A percentile compares a stretch with the other conserved stretches of the same genome.
Evolutionary conservation across 768 basidiomycete genomes (phyloP).

Genomic region (Gloeopeniophorella convolvens): DNA sequence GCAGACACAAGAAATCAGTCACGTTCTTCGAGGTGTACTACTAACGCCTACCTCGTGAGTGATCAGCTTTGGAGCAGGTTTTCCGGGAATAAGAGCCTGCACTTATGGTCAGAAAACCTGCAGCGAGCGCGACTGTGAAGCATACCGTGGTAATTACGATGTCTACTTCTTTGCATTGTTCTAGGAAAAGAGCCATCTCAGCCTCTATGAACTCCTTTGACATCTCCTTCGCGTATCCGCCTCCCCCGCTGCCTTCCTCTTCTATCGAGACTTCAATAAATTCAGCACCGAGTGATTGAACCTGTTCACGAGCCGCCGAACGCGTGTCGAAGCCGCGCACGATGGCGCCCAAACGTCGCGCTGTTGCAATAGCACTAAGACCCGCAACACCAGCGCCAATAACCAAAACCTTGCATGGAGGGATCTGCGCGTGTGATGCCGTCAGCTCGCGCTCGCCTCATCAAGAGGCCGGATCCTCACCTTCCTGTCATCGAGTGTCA

Average conservation of each 20-base stretch:
- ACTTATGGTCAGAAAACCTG: not conserved
- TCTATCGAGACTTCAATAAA: slow-evolving; percentile 76
- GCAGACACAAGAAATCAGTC: not conserved
- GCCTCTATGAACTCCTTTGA: slow-evolving; percentile 85
- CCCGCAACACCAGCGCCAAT: slow-evolving; percentile 90
- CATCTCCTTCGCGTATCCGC: slow-evolving; percentile 89
- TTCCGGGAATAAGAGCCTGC: slow-evolving; percentile 79
- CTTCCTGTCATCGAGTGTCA: slow-evolving; percentile 28
- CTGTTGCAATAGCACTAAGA: slow-evolving; percentile 81
- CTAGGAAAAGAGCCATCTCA: slow-evolving; percentile 83
- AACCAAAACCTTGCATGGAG: slow-evolving; percentile 79
- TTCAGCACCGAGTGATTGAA: slow-evolving; percentile 85
- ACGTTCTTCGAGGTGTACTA: not conserved
- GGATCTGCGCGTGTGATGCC: slow-evolving; percentile 46
- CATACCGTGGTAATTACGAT: slow-evolving; percentile 79
- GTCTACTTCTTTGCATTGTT: slow-evolving; percentile 85
- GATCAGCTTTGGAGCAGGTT: slow-evolving; percentile 80
- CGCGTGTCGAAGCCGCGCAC: slow-evolving; percentile 87
- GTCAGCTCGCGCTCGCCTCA: not conserved
- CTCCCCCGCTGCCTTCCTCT: slow-evolving; percentile 77
- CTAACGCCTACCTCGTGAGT: slow-evolving; percentile 46
- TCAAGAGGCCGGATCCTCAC: not conserved
- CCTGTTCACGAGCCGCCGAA: slow-evolving; percentile 80
- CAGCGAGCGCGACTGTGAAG: not conserved
- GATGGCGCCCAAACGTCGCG: slow-evolving; percentile 78